phyloP scores from a whole-genome alignment of 2,329 filamentous ascomycete species.

The Colletotrichum tanaceti region DNA sequence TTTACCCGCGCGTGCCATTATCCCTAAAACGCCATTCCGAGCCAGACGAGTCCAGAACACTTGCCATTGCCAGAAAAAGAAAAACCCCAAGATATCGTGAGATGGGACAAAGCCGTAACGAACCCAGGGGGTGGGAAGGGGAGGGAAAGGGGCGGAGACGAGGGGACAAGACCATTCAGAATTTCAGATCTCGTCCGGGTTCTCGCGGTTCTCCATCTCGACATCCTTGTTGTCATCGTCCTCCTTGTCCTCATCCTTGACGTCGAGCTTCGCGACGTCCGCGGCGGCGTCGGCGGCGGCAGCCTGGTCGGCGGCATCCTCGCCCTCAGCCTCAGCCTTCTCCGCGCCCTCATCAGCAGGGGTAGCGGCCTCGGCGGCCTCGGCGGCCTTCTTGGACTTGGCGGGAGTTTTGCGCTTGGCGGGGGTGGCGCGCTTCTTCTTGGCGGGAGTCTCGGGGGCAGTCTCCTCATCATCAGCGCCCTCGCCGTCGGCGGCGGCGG shows the following conservation, averaged over 20 bases:
- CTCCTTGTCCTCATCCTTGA: conserved; percentile 16
- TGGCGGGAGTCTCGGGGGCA: conserved; percentile 27
- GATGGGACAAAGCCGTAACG: no score
- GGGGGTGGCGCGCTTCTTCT: conserved; percentile 33
- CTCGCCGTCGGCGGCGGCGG: conserved; percentile 4
- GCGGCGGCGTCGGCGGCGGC: conserved; percentile 21
- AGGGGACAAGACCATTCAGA: not conserved
- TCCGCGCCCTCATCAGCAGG: conserved; percentile 18
- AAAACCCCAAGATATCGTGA: not conserved
- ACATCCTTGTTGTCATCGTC: conserved; percentile 16
- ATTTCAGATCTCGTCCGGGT: conserved; percentile 22
- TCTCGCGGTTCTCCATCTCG: conserved; percentile 20
- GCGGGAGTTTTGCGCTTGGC: conserved; percentile 23
- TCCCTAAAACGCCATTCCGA: not conserved
- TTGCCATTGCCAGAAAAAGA: no score
- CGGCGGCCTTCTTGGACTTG: conserved; percentile 28
- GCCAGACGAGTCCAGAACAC: not conserved
- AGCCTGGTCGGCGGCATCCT: conserved; percentile 25
- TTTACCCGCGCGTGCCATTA: not conserved
- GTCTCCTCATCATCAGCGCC: conserved; percentile 9
- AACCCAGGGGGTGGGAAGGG: no score
- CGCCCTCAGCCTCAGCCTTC: conserved; percentile 3
- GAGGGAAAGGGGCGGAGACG: not conserved
- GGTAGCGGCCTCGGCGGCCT: not conserved
- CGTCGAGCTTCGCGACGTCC: conserved; percentile 33